A percentile compares a stretch with the other conserved stretches of the same genome.
Evolutionary conservation across 2,329 filamentous ascomycete genomes (phyloP).

Genomic region (Leptographium wingfieldii): DNA sequence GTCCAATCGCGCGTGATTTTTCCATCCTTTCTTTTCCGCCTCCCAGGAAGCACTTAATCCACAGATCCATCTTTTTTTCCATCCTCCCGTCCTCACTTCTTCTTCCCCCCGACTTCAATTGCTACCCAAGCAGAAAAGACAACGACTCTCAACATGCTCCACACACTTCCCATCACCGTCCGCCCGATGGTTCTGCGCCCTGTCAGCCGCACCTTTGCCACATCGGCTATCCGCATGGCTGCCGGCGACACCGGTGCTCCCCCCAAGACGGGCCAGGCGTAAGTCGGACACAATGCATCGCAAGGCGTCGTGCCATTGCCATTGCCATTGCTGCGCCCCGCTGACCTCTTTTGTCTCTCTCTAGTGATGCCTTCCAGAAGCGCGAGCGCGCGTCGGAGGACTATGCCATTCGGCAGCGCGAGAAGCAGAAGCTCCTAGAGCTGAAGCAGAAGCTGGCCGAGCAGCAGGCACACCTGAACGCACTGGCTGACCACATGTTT

Average conservation of each 20-base stretch:
- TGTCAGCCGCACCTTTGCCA: slow-evolving; percentile 46
- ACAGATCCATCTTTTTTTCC: background rate
- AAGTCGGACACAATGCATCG: slow-evolving; percentile 18
- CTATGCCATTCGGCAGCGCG: slow-evolving; percentile 71
- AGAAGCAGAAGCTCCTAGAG: slow-evolving; percentile 76
- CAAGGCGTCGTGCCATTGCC: background rate
- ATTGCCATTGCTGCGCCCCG: background rate
- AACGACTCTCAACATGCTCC: slow-evolving; percentile 42
- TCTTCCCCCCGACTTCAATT: background rate
- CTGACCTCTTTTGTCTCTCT: background rate
- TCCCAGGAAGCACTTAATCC: background rate
- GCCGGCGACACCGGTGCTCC: slow-evolving; percentile 59
- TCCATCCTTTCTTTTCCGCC: background rate
- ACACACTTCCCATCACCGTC: slow-evolving; percentile 44
- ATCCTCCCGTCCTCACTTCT: background rate
- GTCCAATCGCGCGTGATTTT: slow-evolving; percentile 13
- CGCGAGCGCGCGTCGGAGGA: slow-evolving; percentile 83
- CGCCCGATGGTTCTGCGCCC: slow-evolving; percentile 40
- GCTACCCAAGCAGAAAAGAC: background rate
- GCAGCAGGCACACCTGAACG: slow-evolving; percentile 72
- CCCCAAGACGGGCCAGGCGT: slow-evolving; percentile 39
- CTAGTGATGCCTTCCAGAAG: slow-evolving; percentile 81
- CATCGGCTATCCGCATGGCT: slow-evolving; percentile 48
- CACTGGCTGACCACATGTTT: slow-evolving; percentile 79
- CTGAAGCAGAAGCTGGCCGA: slow-evolving; percentile 62